Base-by-base conservation (phyloP, 345 rosid genomes). In the Triadica sebifera region DNA sequence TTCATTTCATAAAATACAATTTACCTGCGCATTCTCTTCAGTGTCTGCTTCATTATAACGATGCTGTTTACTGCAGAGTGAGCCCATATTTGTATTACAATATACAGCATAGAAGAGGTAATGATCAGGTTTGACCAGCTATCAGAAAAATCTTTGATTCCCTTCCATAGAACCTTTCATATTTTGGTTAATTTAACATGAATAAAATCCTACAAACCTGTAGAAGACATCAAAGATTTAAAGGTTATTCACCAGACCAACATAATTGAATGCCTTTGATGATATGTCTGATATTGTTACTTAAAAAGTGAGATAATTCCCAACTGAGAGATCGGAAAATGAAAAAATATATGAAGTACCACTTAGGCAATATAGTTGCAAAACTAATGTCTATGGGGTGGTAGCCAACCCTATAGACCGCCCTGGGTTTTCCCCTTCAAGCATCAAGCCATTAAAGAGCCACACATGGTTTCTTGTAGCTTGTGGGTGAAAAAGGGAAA, bases 21-120 rank as follows among this genome's bases (percentile, higher is more conserved):
- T 71, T 74, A 89, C 99, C 91, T 96, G 99, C 64, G 89, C 83
- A 80, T 85, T 89, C 85, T 91, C 99, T 59, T 93, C 92, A 5
- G 87, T 66, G 70, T 96, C 91, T 75, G 93, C 89, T 34, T 88
- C 90, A 81, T 70, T 85, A 81, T 80, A 86, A 49, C 63, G 86
- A 59, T 78, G 81, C 77, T 84, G 85, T 88, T 84, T 91, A 77
- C 97, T 91, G 87, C 99, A 96, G 79, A 93, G 91, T 78, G 82
- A 81, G 68, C 99, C 98, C 99, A 77, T 80, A 70, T 83, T 71
- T 88, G 83, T 74, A 81, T 67, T 6, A 76, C 71, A 81, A 64
- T 68, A 81, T 75, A 76, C 75, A 72, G 92, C 91, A 85, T 84
- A 78, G 85, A 85, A 82, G 77, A 83, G 65, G 25, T 68, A 75